A percentile compares a stretch with the other conserved stretches of the same genome.
Evolutionary conservation across 495 filamentous ascomycete genomes (phyloP).

Genomic region (Aspergillus incahuasiensis): DNA sequence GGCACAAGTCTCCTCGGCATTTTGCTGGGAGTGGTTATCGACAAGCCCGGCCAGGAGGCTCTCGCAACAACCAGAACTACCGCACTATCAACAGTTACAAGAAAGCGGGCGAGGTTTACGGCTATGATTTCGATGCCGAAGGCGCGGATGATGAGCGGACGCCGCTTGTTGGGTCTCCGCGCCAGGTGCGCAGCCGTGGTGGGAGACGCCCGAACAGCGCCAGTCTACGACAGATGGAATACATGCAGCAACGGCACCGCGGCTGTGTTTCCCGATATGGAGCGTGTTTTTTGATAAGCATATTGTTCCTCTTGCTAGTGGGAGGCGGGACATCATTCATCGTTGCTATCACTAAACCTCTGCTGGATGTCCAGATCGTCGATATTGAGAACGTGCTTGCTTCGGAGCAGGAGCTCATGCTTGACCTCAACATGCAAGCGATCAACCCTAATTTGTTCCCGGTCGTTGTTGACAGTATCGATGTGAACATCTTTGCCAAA

Average conservation of each 20-base stretch:
- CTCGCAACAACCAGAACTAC: conserved; percentile 34
- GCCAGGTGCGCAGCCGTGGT: conserved; percentile 55
- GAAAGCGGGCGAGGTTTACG: conserved; percentile 52
- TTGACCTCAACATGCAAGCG: conserved; percentile 83
- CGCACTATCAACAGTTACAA: conserved; percentile 43
- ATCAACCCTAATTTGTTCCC: conserved; percentile 88
- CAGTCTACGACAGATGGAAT: conserved; percentile 68
- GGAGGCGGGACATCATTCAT: conserved; percentile 81
- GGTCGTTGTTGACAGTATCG: conserved; percentile 74
- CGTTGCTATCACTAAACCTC: conserved; percentile 82
- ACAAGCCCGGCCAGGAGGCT: conserved; percentile 30
- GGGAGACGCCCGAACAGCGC: conserved; percentile 53
- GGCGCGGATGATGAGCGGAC: conserved; percentile 89
- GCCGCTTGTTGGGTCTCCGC: conserved; percentile 67
- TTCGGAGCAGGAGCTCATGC: conserved; percentile 91
- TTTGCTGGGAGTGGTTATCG: conserved; percentile 34
- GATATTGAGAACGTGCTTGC: conserved; percentile 85
- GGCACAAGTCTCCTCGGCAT: conserved; percentile 59
- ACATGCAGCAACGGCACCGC: conserved; percentile 62
- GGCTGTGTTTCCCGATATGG: conserved; percentile 68
- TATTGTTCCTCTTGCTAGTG: conserved; percentile 71
- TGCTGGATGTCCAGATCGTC: conserved; percentile 68
- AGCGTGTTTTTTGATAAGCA: conserved; percentile 68
- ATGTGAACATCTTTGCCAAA: conserved; percentile 90
- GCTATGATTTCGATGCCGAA: conserved; percentile 65